Percentiles rank a stretch among this genome's conserved stretches.
Conservation (phyloP, 768 basidiomycete species). For the Boletellus sp. region DNA sequence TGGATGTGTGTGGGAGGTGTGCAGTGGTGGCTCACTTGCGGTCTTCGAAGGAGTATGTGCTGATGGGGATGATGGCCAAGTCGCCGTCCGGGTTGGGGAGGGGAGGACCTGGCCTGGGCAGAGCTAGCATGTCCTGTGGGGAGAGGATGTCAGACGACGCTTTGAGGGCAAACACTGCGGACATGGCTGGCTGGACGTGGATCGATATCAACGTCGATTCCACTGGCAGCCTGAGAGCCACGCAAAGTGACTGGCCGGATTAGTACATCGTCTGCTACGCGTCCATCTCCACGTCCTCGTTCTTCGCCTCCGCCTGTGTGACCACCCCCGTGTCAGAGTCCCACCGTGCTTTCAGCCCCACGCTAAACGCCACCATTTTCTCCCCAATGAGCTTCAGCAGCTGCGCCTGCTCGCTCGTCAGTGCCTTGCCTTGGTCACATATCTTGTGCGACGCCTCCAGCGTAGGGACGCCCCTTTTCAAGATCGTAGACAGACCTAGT, state of each 20-base stretch:
- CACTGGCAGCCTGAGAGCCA: not conserved
- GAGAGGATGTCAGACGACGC: conserved; percentile 58
- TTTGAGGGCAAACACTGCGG: conserved; percentile 53
- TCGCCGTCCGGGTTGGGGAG: conserved; percentile 67
- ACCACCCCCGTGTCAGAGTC: conserved; percentile 65
- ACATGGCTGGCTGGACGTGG: conserved; percentile 33
- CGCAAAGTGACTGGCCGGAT: not conserved
- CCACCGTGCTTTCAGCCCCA: conserved; percentile 71
- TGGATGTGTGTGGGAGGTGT: not conserved
- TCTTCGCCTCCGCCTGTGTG: conserved; percentile 49
- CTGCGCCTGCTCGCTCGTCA: conserved; percentile 88
- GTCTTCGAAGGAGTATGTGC: conserved; percentile 67
- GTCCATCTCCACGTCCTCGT: conserved; percentile 47
- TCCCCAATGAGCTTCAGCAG: conserved; percentile 88
- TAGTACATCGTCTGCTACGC: conserved; percentile 36
- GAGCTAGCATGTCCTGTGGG: conserved; percentile 65
- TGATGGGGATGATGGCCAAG: conserved; percentile 61
- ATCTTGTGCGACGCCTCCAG: conserved; percentile 75
- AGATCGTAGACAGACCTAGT: conserved; percentile 79
- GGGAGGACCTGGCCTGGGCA: conserved; percentile 64
- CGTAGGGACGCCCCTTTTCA: conserved; percentile 87
- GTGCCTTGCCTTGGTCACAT: conserved; percentile 74
- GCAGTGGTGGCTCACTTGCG: conserved; percentile 53
- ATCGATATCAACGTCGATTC: conserved; percentile 11
- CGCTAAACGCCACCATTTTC: conserved; percentile 81